A percentile compares a stretch with the other conserved stretches of the same genome.
phyloP scores from a whole-genome alignment of 2,329 filamentous ascomycete species.

The Fusarium albidum region DNA sequence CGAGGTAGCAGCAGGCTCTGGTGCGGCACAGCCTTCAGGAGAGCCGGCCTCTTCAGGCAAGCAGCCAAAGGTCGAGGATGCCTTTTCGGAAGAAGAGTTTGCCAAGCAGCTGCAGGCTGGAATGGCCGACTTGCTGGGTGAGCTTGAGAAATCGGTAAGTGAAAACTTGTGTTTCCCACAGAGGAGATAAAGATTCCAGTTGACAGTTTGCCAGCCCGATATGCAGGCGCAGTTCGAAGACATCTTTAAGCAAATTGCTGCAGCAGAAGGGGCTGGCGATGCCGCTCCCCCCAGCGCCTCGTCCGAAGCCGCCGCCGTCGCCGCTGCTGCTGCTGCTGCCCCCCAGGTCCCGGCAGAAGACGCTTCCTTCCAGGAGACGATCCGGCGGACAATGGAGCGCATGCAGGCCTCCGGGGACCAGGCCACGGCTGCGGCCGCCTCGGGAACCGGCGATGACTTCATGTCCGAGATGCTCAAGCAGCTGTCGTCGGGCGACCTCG shows the following conservation, averaged over 20 bases:
- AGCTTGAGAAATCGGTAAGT: constrained; percentile 69
- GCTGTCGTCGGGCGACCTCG: constrained; percentile 68
- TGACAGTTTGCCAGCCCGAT: constrained; percentile 59
- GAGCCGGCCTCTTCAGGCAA: constrained; percentile 42
- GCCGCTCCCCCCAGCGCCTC: constrained; percentile 31
- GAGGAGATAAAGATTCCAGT: not conserved
- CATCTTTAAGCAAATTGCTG: constrained; percentile 77
- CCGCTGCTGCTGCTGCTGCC: no score
- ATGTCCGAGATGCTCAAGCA: constrained; percentile 93
- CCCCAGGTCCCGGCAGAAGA: constrained; percentile 55
- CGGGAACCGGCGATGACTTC: constrained; percentile 77
- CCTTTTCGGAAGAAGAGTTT: constrained; percentile 77
- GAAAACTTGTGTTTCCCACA: no score
- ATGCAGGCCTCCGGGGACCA: constrained; percentile 91
- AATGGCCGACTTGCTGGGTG: constrained; percentile 84
- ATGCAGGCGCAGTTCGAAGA: constrained; percentile 82
- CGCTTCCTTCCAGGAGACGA: constrained; percentile 88
- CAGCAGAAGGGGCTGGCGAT: constrained; percentile 51
- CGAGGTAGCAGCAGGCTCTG: constrained; percentile 38
- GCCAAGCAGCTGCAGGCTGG: constrained; percentile 86
- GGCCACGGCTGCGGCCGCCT: constrained; percentile 79
- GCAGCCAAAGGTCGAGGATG: constrained; percentile 45
- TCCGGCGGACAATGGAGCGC: constrained; percentile 91
- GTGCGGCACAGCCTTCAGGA: constrained; percentile 44
- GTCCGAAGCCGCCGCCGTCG: no score